Evolutionary conservation across 2,329 filamentous ascomycete genomes (phyloP).

Genomic region (Aspergillus vadensis): DNA sequence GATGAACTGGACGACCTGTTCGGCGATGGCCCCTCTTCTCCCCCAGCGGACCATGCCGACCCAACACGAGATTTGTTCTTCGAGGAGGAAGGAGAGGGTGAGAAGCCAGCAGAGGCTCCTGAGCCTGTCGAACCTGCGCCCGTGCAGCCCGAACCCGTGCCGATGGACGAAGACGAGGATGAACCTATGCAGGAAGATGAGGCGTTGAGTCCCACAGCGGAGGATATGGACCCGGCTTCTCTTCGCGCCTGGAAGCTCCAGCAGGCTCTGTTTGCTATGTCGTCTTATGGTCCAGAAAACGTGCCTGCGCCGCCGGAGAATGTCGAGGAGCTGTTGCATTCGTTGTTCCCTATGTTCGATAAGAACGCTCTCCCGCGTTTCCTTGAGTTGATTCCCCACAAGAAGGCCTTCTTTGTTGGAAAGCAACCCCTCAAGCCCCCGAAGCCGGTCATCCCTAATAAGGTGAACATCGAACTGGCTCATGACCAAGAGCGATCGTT

Average conservation of each 20-base stretch:
- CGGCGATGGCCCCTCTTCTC: slow-evolving; percentile 46
- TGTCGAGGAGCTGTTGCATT: slow-evolving; percentile 72
- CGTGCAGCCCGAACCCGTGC: slow-evolving; percentile 20
- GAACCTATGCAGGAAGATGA: slow-evolving; percentile 31
- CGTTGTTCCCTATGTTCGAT: slow-evolving; percentile 79
- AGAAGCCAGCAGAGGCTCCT: slow-evolving; percentile 12
- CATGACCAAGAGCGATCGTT: slow-evolving; percentile 86
- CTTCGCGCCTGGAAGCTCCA: slow-evolving; percentile 50
- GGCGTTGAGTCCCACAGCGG: slow-evolving; percentile 29
- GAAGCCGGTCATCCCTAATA: slow-evolving; percentile 80
- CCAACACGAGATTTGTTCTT: slow-evolving; percentile 36
- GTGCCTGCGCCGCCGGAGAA: slow-evolving; percentile 70
- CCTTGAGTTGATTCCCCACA: slow-evolving; percentile 78
- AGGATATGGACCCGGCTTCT: slow-evolving; percentile 46
- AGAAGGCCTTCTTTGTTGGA: slow-evolving; percentile 74
- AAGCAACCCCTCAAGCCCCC: slow-evolving; percentile 79
- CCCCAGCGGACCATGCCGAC: slow-evolving; percentile 34
- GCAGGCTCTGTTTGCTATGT: slow-evolving; percentile 50
- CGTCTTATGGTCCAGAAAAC: slow-evolving; percentile 56
- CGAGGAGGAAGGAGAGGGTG: slow-evolving; percentile 29
- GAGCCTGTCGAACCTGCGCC: slow-evolving; percentile 2
- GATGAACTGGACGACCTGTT: slow-evolving; percentile 53
- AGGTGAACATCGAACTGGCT: slow-evolving; percentile 83
- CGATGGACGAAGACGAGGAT: slow-evolving; percentile 32
- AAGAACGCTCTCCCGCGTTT: slow-evolving; percentile 74